Evolutionary conservation across 75 land plant genomes (phyloP).

Genomic region (Gnetum montanum): DNA sequence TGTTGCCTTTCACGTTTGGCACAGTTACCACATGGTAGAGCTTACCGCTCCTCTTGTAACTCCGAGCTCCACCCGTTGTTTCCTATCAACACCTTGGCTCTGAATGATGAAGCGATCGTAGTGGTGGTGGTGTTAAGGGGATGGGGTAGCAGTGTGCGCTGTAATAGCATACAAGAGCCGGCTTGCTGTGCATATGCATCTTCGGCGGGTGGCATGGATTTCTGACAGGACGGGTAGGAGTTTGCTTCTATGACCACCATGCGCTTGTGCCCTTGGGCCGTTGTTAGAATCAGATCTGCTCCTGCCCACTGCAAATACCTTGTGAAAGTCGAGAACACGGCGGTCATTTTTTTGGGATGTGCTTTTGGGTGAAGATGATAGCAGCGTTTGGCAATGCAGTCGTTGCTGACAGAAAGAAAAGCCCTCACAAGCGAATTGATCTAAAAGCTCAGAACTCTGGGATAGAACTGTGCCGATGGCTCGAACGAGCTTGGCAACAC

Average conservation of each 20-base stretch:
- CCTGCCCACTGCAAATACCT: slow-evolving; percentile 30
- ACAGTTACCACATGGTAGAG: slow-evolving; percentile 30
- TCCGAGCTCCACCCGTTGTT: slow-evolving; percentile 32
- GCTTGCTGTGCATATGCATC: slow-evolving; percentile 19
- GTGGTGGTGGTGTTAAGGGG: slow-evolving; percentile 11
- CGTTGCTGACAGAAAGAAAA: slow-evolving; percentile 20
- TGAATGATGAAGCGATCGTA: slow-evolving; percentile 35
- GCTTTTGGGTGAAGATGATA: slow-evolving; percentile 20
- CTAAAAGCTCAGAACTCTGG: slow-evolving; percentile 21
- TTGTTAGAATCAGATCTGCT: slow-evolving; percentile 23
- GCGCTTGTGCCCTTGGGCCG: slow-evolving; percentile 15
- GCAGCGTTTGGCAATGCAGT: slow-evolving; percentile 17
- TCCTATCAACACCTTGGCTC: slow-evolving; percentile 26
- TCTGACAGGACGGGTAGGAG: slow-evolving; percentile 31
- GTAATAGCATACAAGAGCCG: slow-evolving; percentile 21
- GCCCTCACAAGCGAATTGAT: slow-evolving; percentile 24
- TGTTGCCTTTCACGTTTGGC: slow-evolving; percentile 32
- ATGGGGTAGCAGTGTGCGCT: slow-evolving; percentile 21
- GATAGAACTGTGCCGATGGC: slow-evolving; percentile 20
- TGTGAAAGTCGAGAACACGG: slow-evolving; percentile 1
- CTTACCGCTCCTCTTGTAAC: slow-evolving; percentile 13
- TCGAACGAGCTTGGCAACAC: slow-evolving; percentile 23
- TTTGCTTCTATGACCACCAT: slow-evolving; percentile 29
- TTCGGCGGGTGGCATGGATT: slow-evolving; percentile 22
- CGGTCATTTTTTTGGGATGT: not conserved